These are phyloP conservation scores for Fusarium tupiense DNA, from an alignment of 2,329 filamentous ascomycete genomes.

Conservation along the genomic window DNA sequence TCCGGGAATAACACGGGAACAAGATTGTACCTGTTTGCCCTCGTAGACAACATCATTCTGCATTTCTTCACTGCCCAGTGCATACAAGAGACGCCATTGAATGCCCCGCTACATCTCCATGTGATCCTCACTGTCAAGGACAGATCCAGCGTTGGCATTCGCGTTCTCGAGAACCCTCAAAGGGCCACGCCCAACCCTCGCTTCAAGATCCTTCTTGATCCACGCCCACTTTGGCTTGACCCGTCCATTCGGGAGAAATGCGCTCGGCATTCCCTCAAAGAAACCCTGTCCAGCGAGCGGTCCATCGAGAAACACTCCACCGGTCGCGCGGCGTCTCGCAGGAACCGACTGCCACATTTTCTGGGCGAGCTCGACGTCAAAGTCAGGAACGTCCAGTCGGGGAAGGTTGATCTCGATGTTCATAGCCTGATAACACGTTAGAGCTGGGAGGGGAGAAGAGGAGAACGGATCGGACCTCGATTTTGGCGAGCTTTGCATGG, in stretches of 20 bases:
- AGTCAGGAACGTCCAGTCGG: not conserved
- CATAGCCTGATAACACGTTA: not conserved
- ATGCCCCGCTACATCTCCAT: accelerated
- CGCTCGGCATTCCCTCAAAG: not conserved
- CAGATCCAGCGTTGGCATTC: not conserved
- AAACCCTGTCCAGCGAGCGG: slow-evolving; percentile 12
- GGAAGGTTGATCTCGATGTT: not conserved
- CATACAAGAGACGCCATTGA: not conserved
- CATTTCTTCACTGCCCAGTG: accelerated
- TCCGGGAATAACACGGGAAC: not conserved
- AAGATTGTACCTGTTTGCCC: accelerated
- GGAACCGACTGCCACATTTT: slow-evolving; percentile 21
- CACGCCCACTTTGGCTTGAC: slow-evolving; percentile 6
- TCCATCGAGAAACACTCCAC: slow-evolving; percentile 2
- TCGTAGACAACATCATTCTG: not conserved
- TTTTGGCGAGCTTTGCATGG: slow-evolving; percentile 9
- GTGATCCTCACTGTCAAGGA: accelerated
- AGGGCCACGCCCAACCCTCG: not conserved
- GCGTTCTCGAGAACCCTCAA: not conserved
- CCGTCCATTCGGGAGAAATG: slow-evolving; percentile 7
- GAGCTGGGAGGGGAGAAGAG: accelerated
- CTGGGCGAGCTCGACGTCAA: not conserved
- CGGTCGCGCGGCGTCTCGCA: not conserved
- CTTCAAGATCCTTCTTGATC: slow-evolving; percentile 5
- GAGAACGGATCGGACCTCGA: not conserved